These are phyloP conservation scores for Pseudogymnoascus sp. DNA, from an alignment of 2,329 filamentous ascomycete species.

Conservation along the genomic window DNA sequence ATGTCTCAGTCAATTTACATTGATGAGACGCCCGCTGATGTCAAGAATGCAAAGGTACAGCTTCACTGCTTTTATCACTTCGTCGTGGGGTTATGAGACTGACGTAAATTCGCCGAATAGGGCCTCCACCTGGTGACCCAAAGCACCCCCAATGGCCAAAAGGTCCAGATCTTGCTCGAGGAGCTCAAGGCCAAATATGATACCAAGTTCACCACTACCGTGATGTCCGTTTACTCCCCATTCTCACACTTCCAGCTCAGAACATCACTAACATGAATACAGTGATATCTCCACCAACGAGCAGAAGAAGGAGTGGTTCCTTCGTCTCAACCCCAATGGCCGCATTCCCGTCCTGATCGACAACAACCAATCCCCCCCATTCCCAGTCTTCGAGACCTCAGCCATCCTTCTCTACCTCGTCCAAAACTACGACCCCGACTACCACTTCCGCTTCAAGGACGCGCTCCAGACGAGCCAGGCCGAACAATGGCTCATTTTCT, in stretches of 20 bases:
- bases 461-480: conserved; percentile 40
- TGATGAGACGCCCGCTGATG: conserved; percentile 36
- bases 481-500: conserved; percentile 48
- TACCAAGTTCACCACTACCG: conserved; percentile 37
- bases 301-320: conserved; percentile 48
- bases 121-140: conserved; percentile 44
- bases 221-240: conserved; percentile 26
- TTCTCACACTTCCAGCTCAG: not conserved
- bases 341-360: conserved; percentile 25
- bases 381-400: conserved; percentile 44
- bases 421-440: conserved; percentile 39
- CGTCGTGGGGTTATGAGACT: not conserved
- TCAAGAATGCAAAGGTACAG: conserved; percentile 36
- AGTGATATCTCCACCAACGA: conserved; percentile 41
- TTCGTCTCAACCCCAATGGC: conserved; percentile 39
- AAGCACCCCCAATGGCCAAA: conserved; percentile 43
- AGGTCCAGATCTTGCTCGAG: conserved; percentile 46
- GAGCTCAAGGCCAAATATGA: conserved; percentile 44
- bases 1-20: conserved; percentile 36
- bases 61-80: not conserved
- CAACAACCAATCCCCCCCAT: conserved; percentile 40
- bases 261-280: not conserved
- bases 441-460: conserved; percentile 44
- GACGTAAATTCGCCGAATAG: conserved; percentile 13
- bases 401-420: conserved; percentile 46